Evolutionary conservation across 176 grass and related monocot genomes (phyloP).

Genomic region (Cenchrus purpureus): DNA sequence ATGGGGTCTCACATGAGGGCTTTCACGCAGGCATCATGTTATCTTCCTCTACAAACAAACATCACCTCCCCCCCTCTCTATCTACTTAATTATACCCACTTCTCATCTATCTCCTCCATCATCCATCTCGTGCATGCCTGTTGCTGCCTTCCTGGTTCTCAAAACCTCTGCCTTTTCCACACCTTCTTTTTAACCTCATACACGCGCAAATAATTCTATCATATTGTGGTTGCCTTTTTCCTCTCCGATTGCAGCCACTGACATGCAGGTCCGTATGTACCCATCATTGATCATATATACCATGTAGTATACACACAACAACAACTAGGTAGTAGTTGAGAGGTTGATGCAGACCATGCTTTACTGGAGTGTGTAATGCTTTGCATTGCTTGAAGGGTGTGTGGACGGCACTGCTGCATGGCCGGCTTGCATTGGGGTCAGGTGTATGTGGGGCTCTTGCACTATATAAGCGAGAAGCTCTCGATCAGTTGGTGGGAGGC

Average conservation of each 20-base stretch:
- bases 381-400: constrained; percentile 29
- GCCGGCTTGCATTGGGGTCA: constrained; percentile 44
- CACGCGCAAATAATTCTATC: constrained; percentile 57
- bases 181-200: constrained; percentile 56
- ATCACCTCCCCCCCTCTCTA: constrained; percentile 53
- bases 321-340: constrained; percentile 38
- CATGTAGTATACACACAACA: constrained; percentile 4
- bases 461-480: constrained; percentile 81
- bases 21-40: constrained; percentile 99
- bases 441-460: constrained; percentile 59
- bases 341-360: constrained; percentile 31
- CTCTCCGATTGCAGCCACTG: constrained; percentile 39
- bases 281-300: background rate
- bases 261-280: constrained; percentile 42
- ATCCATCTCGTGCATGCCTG: constrained; percentile 54
- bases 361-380: constrained; percentile 42
- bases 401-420: constrained; percentile 25
- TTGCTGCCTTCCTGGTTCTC: constrained; percentile 70
- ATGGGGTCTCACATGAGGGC: constrained; percentile 92
- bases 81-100: constrained; percentile 55
- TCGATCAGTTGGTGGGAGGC: constrained; percentile 83
- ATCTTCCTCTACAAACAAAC: constrained; percentile 99
- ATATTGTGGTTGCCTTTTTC: constrained; percentile 35
- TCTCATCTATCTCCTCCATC: constrained; percentile 39
- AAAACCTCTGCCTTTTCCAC: constrained; percentile 66